Evolutionary conservation across 768 basidiomycete species (phyloP), one percentile per base, ranked within the genome.

Genomic region (Asterophora lycoperdoides): DNA sequence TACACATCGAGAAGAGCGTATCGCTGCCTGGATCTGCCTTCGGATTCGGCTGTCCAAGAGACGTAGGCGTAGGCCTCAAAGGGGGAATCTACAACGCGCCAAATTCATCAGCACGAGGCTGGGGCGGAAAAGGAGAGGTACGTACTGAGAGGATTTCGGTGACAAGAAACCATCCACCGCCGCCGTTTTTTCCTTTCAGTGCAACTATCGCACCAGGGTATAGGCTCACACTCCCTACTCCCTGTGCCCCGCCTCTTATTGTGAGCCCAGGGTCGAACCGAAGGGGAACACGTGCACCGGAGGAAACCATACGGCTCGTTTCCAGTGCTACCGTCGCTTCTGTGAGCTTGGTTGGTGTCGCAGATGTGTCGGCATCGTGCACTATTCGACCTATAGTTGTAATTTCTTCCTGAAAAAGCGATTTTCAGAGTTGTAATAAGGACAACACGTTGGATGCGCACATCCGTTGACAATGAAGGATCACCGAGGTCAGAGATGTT

Each of bases 151-250:
- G 65, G 8, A 95, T 72, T 59, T 97, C 93, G 19, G 80, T 80
- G 0, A 86, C 94, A 8, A 81, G 73, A 61, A 97, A 98, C 70
- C 83, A 83, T 2, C 83, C 87, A 5, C 90, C 93, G 2, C 93
- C 90, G 1, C 93, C 93, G 64, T 98, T 98, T 63, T 78, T 80
- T 0, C 96, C 96, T 52, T 82, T 89, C 28, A 97, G 60, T 0
- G 86, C 93, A 1, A 86, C 86, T 44, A 98, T 81, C 23, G 84
- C 84, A 3, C 96, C 96, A 4, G 93, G 92, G 61, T 94, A 98
- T 35, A 98, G 62, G 1, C 89, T 84, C 8, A 85, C 67, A 0
- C 83, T 81, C 13, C 77, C 79, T 8, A 79, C 70, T 9, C 87
- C 89, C 47, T 75, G 75, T 11, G 72, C 60, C 1, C 78, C 76